phyloP scores from a whole-genome alignment of 73 alveolate genomes.

The Urostyla sp. region DNA sequence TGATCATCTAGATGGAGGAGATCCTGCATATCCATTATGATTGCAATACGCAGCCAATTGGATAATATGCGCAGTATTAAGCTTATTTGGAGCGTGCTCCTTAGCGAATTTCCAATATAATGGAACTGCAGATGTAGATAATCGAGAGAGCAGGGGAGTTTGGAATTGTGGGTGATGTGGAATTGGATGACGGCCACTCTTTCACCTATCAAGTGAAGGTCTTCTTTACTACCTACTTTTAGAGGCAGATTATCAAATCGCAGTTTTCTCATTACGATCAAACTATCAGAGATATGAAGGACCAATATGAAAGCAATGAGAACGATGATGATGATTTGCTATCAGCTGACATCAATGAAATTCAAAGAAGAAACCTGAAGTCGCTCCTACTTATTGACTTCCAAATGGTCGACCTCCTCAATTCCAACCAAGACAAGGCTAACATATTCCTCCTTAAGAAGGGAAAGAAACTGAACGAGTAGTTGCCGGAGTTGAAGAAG shows the following conservation, averaged over 20 bases:
- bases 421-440: conserved; percentile 22
- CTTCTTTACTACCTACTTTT: conserved; percentile 53
- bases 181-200: conserved; percentile 61
- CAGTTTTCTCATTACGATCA: conserved; percentile 48
- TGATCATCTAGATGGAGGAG: conserved; percentile 48
- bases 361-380: conserved; percentile 46
- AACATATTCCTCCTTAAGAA: conserved; percentile 32
- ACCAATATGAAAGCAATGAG: conserved; percentile 48
- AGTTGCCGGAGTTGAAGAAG: conserved; percentile 46
- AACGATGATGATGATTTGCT: conserved; percentile 30
- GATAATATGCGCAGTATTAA: not conserved
- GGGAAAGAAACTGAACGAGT: conserved; percentile 33
- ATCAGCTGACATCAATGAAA: conserved; percentile 53
- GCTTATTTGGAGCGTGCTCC: conserved; percentile 9
- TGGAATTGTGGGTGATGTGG: conserved; percentile 51
- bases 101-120: conserved; percentile 1
- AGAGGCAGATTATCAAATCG: conserved; percentile 48
- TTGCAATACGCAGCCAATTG: no score
- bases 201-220: conserved; percentile 55
- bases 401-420: conserved; percentile 43
- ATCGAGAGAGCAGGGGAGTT: conserved; percentile 46
- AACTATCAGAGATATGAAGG: conserved; percentile 55
- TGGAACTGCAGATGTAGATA: conserved; percentile 10
- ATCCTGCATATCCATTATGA: conserved; percentile 1
- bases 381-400: conserved; percentile 35